Evolutionary conservation across 331 rosid species (phyloP), one percentile per base, ranked within the genome.

Genomic region (Malus hybrid): DNA sequence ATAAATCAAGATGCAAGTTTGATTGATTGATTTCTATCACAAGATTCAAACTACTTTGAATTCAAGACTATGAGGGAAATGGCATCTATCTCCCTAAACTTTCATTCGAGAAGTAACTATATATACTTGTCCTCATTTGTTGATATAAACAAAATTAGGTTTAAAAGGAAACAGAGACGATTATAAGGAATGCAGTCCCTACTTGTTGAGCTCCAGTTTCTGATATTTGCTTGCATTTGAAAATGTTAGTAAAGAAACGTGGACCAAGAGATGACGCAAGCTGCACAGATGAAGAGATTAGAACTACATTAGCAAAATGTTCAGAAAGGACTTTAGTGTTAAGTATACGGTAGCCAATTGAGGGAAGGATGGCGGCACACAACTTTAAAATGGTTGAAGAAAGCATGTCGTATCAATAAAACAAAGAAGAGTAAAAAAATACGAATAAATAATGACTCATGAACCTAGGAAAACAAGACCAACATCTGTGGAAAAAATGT

Each of bases 181-280:
- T 14, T 73, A 29, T 66, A 71, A 56, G 71, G n/a, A 68, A 64
- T 70, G 70, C 52, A 19, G 63, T 26, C 42, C 77, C 39, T 87
- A 95, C 99, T 86, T 95, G 97, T 84, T 95, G 97, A 28, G 99
- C 97, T 80, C 99, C 99, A 63, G 99, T 95, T 92, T 95, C 99
- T 77, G 99, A 92, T 90, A 95, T 92, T 33, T 95, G 97, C 92
- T 90, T 95, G 93, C 99, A 95, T 82, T 87, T 95, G 82, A 95
- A 95, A 76, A 95, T 95, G 80, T 92, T 95, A 60, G 93, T 88
- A 85, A 83, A 92, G 82, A 95, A 95, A 74, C 93, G 99, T 2
- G 97, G 99, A 69, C 97, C 97, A 75, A 95, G 91, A 72, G 99
- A 95, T 73, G 97, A 92, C 30, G 99, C 97, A 77, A 95, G 97